Evolutionary conservation across 805 yeast species (phyloP).

Genomic region (Wickerhamomyces xylosicus): DNA sequence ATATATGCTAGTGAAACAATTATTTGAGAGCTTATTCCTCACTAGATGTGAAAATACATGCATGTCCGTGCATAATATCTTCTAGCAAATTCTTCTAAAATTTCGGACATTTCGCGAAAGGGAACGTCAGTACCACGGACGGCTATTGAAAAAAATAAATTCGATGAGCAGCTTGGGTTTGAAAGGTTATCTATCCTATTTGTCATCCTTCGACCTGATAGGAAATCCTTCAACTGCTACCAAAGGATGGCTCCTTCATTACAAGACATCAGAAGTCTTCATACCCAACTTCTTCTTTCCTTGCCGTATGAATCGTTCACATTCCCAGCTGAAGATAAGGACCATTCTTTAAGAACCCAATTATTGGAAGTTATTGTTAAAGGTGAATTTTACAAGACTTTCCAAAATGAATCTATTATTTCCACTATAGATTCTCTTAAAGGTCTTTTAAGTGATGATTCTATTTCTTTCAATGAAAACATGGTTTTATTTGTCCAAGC

Average conservation of each 20-base stretch:
- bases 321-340: background rate
- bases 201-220: too few relatives aligned
- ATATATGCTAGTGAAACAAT: too few relatives aligned
- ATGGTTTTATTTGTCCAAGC: conserved; percentile 1
- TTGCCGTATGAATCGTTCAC: conserved; percentile 2
- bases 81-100: too few relatives aligned
- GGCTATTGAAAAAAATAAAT: too few relatives aligned
- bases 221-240: too few relatives aligned
- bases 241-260: background rate
- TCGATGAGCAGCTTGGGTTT: too few relatives aligned
- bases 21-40: too few relatives aligned
- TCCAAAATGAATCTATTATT: conserved; percentile 3
- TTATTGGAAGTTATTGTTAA: conserved; percentile 8
- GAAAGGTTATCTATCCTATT: too few relatives aligned
- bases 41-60: too few relatives aligned
- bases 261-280: background rate
- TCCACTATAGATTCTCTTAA: conserved; percentile 2
- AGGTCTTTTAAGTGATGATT: background rate
- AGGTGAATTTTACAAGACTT: conserved; percentile 15
- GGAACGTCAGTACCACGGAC: too few relatives aligned
- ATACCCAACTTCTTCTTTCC: conserved; percentile 8
- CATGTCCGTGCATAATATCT: too few relatives aligned
- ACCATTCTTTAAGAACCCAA: conserved; percentile 8
- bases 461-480: conserved; percentile 6
- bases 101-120: too few relatives aligned